Evolutionary conservation across 2,329 filamentous ascomycete genomes (phyloP).

Genomic region (Ciborinia camelliae): DNA sequence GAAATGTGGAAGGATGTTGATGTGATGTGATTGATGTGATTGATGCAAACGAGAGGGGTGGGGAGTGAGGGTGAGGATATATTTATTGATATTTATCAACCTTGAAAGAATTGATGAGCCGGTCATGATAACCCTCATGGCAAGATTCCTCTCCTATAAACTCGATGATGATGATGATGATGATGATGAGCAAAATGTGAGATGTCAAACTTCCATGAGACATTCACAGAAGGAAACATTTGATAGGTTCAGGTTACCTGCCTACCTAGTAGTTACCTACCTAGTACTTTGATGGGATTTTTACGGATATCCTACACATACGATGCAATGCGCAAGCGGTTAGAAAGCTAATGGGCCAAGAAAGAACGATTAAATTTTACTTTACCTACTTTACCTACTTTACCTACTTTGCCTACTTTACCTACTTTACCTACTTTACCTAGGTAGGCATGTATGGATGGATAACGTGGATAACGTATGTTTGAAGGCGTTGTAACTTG

Average conservation of each 20-base stretch:
- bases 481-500: no score
- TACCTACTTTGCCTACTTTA: no score
- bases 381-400: no score
- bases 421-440: no score
- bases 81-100: neutral
- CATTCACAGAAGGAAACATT: neutral
- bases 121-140: neutral
- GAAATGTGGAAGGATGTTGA: no score
- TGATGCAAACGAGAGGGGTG: neutral
- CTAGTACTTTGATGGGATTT: no score
- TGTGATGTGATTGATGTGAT: neutral
- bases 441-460: no score
- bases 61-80: neutral
- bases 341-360: neutral
- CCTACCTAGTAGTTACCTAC: no score
- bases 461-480: neutral
- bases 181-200: neutral
- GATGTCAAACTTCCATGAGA: conserved; percentile 7
- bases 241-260: neutral
- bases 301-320: no score
- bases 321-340: neutral
- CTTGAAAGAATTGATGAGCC: neutral
- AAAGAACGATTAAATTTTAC: neutral
- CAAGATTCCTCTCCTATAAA: neutral
- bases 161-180: neutral